Base-by-base conservation (phyloP, 2,329 filamentous ascomycete genomes). In the Pseudophaeomoniella oleicola region DNA sequence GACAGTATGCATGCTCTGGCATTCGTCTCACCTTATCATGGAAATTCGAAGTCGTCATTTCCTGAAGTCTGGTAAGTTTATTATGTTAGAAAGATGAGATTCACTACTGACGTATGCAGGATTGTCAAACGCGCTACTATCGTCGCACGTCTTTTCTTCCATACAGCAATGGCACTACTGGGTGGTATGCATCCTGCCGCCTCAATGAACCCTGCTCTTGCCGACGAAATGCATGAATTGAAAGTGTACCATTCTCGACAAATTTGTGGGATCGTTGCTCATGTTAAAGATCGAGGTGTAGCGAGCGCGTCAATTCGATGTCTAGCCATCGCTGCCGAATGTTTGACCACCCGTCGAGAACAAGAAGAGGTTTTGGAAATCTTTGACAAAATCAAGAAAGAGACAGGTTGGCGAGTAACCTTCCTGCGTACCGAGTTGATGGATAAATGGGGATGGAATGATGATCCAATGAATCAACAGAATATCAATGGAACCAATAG, bases 231-330 rank as follows among this genome's bases (percentile, higher is more conserved):
- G 72, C 72, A 71, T 33, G 65, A 70, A 3, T 69, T 81, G 50
- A 77, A 81, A 47, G 66, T 78, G 34, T 72, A 75, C 42, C 84
- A 94, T 51, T 80, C 85, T 0, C 78, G 81, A 46, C 79, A 87
- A 52, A 79, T 93, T 16, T 94, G 87, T 52, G 88, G 88, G 11
- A 92, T 96, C 42, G 77, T 83, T 16, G 82, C 84, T 2, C 85
- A 93, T 52, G 76, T 80, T 36, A 82, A 86, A 49, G 85, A 93
- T 52, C 69, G 71, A 16, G 83, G 82, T 17, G 75, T 94, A 19
- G 76, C 81, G 6, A 81, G 75, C 35, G 77, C 93, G 6, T 83
- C 83, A 2, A 73, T 90, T 29, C 79, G 81, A 6, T 85, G 81
- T 19, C 66, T 94, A 4, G 76, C 78, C 29, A 79, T 90, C 38